Percentiles rank a stretch among this genome's conserved stretches.
Evolutionary conservation across 2,329 filamentous ascomycete species (phyloP).

Genomic region (Pseudocercospora musae): DNA sequence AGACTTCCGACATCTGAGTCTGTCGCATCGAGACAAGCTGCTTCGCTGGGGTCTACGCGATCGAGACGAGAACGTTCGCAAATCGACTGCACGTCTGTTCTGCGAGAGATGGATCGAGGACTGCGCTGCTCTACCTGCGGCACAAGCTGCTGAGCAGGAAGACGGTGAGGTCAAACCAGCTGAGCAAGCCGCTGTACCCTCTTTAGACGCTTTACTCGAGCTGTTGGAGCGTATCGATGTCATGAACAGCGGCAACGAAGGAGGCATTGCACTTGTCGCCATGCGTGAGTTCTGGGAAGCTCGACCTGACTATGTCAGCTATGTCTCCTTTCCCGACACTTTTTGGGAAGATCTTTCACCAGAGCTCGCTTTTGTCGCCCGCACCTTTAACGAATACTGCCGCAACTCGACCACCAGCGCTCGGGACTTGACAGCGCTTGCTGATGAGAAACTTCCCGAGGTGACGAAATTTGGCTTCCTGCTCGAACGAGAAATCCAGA

Average conservation of each 20-base stretch:
- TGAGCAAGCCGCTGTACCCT: slow-evolving; percentile 57
- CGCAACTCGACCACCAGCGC: slow-evolving; percentile 58
- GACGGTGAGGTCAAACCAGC: slow-evolving; percentile 49
- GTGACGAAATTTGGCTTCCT: slow-evolving; percentile 88
- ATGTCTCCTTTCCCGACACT: slow-evolving; percentile 62
- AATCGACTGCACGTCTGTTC: slow-evolving; percentile 86
- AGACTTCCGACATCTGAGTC: slow-evolving; percentile 88
- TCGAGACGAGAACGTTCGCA: slow-evolving; percentile 88
- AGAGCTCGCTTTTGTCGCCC: slow-evolving; percentile 83
- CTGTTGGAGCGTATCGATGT: slow-evolving; percentile 92
- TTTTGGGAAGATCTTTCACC: slow-evolving; percentile 81
- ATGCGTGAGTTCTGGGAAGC: slow-evolving; percentile 98
- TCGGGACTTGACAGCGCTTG: slow-evolving; percentile 69
- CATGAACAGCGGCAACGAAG: slow-evolving; percentile 82
- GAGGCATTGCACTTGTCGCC: slow-evolving; percentile 85
- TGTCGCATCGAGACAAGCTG: slow-evolving; percentile 93
- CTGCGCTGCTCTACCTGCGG: slow-evolving; percentile 67
- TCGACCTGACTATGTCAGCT: slow-evolving; percentile 75
- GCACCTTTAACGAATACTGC: slow-evolving; percentile 94
- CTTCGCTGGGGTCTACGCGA: slow-evolving; percentile 92
- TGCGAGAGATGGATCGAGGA: slow-evolving; percentile 97
- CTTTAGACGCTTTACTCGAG: slow-evolving; percentile 79
- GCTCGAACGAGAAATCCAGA: slow-evolving; percentile 74
- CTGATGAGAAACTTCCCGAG: slow-evolving; percentile 93
- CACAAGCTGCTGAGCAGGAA: slow-evolving; percentile 55